These are phyloP conservation scores for Solanum megistacrolobum DNA, from an alignment of 257 asterid species.

Conservation along the genomic window DNA sequence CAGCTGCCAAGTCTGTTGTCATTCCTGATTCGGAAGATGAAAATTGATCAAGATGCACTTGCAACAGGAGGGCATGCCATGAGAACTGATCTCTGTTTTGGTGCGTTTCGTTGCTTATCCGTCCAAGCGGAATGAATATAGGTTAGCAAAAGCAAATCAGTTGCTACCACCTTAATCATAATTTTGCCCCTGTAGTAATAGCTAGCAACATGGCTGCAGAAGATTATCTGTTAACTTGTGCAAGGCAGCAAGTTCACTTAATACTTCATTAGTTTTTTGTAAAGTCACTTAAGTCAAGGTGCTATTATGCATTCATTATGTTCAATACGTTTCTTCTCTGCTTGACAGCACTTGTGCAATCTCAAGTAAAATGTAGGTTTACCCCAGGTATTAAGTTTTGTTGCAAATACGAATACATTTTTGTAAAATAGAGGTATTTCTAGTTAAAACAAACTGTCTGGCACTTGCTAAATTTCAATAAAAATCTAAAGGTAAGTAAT, in stretches of 20 bases:
- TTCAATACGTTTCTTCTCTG: background rate
- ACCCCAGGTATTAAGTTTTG: background rate
- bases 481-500: background rate
- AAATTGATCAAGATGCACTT: conserved; percentile 3
- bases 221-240: background rate
- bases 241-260: background rate
- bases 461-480: background rate
- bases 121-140: background rate
- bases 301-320: background rate
- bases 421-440: background rate
- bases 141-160: background rate
- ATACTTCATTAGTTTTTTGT: background rate
- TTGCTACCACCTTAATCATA: background rate
- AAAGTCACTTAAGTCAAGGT: background rate
- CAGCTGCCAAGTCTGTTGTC: conserved; percentile 30
- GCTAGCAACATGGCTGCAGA: background rate
- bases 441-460: background rate
- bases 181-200: background rate
- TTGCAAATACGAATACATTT: background rate
- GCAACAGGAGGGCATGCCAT: background rate
- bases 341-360: background rate
- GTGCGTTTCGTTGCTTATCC: background rate
- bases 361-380: background rate
- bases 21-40: conserved; percentile 70
- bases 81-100: background rate